A percentile compares a stretch with the other conserved stretches of the same genome.
These are phyloP conservation scores for Acanthamoeba sp. DNA, from an alignment of 208 protist genomes.

Conservation along the genomic window DNA sequence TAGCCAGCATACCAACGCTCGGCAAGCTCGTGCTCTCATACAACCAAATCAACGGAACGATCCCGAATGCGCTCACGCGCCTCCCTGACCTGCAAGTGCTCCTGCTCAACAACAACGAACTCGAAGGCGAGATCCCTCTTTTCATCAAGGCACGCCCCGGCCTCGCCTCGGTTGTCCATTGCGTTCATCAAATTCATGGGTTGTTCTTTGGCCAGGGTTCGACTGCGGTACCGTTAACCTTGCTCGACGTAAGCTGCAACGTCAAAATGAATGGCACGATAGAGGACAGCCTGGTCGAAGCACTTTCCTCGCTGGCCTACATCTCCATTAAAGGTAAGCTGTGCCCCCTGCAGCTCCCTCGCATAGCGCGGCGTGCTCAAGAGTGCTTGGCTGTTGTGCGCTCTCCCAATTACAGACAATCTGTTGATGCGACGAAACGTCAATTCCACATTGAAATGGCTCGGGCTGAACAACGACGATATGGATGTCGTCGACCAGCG, in stretches of 20 bases:
- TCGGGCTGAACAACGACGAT: not conserved
- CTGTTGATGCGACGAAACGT: not conserved
- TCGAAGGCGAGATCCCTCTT: not conserved
- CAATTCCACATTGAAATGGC: not conserved
- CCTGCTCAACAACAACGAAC: not conserved
- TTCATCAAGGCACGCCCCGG: not conserved
- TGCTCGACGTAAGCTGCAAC: not conserved
- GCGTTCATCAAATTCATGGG: no score
- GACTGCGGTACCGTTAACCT: not conserved
- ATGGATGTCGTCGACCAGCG: not conserved
- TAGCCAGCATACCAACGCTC: not conserved
- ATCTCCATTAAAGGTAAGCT: not conserved
- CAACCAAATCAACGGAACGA: not conserved
- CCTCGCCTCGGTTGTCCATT: not conserved
- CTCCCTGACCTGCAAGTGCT: not conserved
- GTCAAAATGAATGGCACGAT: not conserved
- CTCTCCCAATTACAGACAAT: not conserved
- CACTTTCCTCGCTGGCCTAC: not conserved
- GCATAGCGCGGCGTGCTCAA: no score
- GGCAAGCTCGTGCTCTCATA: not conserved
- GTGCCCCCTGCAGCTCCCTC: no score
- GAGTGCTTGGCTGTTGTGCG: no score
- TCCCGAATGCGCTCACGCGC: not conserved
- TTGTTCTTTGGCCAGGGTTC: no score
- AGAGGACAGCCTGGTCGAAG: not conserved